Conservation (phyloP, 1,139 yeast species). For the Pichia sp. region DNA sequence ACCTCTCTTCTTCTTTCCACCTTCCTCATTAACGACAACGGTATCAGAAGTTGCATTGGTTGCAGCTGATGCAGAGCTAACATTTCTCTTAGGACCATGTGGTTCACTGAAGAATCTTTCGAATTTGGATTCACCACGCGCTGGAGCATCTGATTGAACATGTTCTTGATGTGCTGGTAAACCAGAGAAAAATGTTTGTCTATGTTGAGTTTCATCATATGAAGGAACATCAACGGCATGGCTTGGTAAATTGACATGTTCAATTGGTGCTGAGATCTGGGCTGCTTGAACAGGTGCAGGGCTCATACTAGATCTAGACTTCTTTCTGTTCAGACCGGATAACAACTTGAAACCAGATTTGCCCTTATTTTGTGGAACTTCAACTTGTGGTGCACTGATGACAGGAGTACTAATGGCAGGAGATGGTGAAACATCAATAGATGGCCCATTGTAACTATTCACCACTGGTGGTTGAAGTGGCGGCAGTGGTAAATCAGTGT, state of each 20-base stretch:
- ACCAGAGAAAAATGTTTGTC: slow-evolving; percentile 1
- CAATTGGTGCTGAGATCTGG: background rate
- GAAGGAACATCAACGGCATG: background rate
- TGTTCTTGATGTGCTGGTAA: background rate
- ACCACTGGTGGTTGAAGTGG: slow-evolving; percentile 19
- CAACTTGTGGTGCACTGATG: background rate
- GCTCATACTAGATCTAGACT: slow-evolving; percentile 1
- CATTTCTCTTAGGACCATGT: slow-evolving; percentile 18
- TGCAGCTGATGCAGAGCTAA: slow-evolving; percentile 17
- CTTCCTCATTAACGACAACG: slow-evolving; percentile 15
- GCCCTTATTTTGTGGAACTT: background rate
- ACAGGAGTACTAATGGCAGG: background rate
- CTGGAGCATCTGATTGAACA: background rate
- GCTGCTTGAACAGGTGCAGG: background rate
- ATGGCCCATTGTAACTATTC: slow-evolving; percentile 7
- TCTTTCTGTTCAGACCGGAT: slow-evolving; percentile 3
- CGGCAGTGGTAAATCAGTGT: slow-evolving; percentile 33
- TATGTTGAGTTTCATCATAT: background rate
- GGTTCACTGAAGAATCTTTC: slow-evolving; percentile 27
- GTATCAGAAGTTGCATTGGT: slow-evolving; percentile 15
- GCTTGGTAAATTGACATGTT: background rate
- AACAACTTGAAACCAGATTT: slow-evolving; percentile 13
- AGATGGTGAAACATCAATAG: background rate
- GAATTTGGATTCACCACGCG: slow-evolving; percentile 19
- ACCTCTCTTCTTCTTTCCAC: slow-evolving; percentile 45